A percentile compares a stretch with the other conserved stretches of the same genome.
Evolutionary conservation across 805 yeast genomes (phyloP).

Genomic region (Wickerhamiella parazyma): DNA sequence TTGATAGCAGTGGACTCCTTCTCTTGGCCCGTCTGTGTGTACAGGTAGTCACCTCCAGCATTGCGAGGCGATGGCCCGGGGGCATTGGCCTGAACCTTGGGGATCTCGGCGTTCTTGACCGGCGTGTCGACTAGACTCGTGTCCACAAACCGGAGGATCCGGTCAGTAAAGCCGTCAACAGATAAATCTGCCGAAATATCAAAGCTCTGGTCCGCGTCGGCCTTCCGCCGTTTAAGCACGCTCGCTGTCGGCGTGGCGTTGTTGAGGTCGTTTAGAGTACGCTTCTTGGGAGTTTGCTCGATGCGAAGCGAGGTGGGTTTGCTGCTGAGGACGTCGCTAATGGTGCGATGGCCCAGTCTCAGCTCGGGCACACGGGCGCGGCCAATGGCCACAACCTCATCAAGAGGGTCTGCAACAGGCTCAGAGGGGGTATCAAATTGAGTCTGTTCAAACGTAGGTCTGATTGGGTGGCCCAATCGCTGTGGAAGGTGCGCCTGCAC

Average conservation of each 20-base stretch:
- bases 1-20: not conserved
- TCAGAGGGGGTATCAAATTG: slow-evolving; percentile 13
- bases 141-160: slow-evolving; percentile 27
- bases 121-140: slow-evolving; percentile 27
- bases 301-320: not conserved
- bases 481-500: slow-evolving; percentile 16
- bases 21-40: slow-evolving; percentile 10
- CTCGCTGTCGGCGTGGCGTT: slow-evolving; percentile 7
- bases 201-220: not conserved
- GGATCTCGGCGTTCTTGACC: slow-evolving; percentile 14
- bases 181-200: slow-evolving; percentile 4
- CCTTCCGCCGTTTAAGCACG: slow-evolving; percentile 7
- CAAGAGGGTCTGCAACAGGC: slow-evolving; percentile 11
- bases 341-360: slow-evolving; percentile 7
- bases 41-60: slow-evolving; percentile 16
- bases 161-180: slow-evolving; percentile 19
- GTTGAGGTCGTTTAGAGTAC: slow-evolving; percentile 10
- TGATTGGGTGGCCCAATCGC: slow-evolving; percentile 18
- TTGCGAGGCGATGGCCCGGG: slow-evolving; percentile 21
- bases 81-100: slow-evolving; percentile 16
- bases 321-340: slow-evolving; percentile 3
- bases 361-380: slow-evolving; percentile 9
- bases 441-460: slow-evolving; percentile 24
- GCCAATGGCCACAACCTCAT: slow-evolving; percentile 9
- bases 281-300: slow-evolving; percentile 9